Evolutionary conservation across 352 stramenopile genomes (phyloP).

Genomic region (Phytopythium cucurbitacearum): DNA sequence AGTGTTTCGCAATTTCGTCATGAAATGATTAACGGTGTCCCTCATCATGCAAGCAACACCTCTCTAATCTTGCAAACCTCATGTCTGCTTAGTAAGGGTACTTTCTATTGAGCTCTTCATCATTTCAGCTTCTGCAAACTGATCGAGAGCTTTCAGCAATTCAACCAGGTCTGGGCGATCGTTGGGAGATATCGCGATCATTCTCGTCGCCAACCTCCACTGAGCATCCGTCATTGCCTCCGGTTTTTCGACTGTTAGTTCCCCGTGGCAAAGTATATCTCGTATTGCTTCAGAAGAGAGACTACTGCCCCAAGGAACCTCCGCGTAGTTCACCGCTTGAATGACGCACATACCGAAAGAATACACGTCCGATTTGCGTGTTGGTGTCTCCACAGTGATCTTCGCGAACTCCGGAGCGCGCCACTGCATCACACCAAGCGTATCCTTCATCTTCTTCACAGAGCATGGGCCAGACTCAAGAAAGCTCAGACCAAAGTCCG

Average conservation of each 20-base stretch:
- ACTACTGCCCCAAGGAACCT: background rate
- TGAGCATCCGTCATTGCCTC: background rate
- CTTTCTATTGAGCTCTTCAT: no score
- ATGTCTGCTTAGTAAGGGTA: no score
- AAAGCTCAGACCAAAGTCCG: conserved; percentile 6
- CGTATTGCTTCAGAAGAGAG: background rate
- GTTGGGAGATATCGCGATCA: background rate
- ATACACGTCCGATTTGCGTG: background rate
- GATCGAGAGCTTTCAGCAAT: no score
- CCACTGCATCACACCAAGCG: background rate
- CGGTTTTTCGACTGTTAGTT: background rate
- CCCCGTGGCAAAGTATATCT: background rate
- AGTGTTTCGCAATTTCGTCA: no score
- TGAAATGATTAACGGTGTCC: no score
- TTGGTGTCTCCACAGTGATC: background rate
- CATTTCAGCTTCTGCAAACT: background rate
- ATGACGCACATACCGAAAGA: background rate
- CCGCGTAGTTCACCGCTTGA: background rate
- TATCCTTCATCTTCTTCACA: background rate
- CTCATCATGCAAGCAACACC: no score
- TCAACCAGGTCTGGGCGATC: background rate
- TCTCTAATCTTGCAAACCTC: no score
- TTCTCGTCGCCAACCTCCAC: background rate
- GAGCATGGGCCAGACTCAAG: background rate
- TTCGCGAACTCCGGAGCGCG: conserved; percentile 1